A percentile compares a stretch with the other conserved stretches of the same genome.
phyloP scores from a whole-genome alignment of 805 yeast species.

The Metahyphopichia silvanorum region DNA sequence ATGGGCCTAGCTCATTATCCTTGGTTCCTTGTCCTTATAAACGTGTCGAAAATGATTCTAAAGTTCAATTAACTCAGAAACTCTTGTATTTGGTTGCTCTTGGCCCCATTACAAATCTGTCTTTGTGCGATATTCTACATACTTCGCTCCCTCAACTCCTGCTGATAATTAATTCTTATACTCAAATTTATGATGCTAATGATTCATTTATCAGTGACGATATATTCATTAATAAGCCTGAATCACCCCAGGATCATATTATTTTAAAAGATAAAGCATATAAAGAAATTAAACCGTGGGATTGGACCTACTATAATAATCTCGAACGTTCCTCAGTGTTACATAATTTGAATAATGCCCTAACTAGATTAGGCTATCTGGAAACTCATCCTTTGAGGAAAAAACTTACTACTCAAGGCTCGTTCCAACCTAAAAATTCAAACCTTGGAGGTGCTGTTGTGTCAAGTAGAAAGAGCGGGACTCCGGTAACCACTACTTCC shows the following conservation, averaged over 20 bases:
- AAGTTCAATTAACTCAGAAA: constrained; percentile 12
- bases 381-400: constrained; percentile 42
- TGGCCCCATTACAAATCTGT: constrained; percentile 38
- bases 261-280: constrained; percentile 40
- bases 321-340: constrained; percentile 29
- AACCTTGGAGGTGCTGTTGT: neutral
- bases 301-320: constrained; percentile 27
- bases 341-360: constrained; percentile 33
- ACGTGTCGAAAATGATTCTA: neutral
- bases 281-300: constrained; percentile 38
- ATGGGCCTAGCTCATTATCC: neutral
- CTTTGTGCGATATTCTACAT: too few relatives aligned
- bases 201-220: constrained; percentile 32
- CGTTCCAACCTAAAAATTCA: constrained; percentile 3
- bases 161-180: constrained; percentile 14
- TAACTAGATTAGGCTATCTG: constrained; percentile 39
- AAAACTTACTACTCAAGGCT: constrained; percentile 18
- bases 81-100: constrained; percentile 45
- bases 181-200: constrained; percentile 29
- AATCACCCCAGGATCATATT: constrained; percentile 5
- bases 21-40: neutral
- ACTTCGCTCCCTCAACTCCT: too few relatives aligned
- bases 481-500: neutral
- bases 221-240: constrained; percentile 16
- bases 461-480: neutral